A percentile compares a stretch with the other conserved stretches of the same genome.
Evolutionary conservation across 129 eudicot genomes (phyloP).

Genomic region (Pittosporum tobira): DNA sequence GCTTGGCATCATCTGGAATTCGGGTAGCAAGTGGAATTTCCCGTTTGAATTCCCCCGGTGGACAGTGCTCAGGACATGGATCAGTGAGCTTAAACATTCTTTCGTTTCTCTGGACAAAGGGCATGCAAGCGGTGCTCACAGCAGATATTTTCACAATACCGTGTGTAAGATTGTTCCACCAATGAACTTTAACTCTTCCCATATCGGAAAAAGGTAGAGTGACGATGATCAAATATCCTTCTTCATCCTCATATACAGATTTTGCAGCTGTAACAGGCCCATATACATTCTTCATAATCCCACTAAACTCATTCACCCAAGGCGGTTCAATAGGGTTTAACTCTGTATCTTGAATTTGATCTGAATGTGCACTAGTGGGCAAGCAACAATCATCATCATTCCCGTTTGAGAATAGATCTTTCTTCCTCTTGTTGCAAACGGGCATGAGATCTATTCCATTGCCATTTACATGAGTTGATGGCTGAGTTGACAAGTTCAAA

Average conservation of each 20-base stretch:
- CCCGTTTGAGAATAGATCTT: slow-evolving; percentile 32
- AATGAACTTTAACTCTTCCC: slow-evolving; percentile 59
- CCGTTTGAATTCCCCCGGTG: slow-evolving; percentile 67
- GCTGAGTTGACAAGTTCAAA: slow-evolving; percentile 41
- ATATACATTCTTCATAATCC: slow-evolving; percentile 44
- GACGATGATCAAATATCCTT: slow-evolving; percentile 65
- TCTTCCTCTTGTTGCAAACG: slow-evolving; percentile 41
- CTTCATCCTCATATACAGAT: slow-evolving; percentile 71
- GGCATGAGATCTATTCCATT: slow-evolving; percentile 46
- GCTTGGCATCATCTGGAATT: slow-evolving; percentile 74
- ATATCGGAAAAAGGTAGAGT: slow-evolving; percentile 71
- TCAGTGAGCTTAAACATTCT: slow-evolving; percentile 57
- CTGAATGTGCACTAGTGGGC: slow-evolving; percentile 21
- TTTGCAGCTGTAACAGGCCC: slow-evolving; percentile 77
- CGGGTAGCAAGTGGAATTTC: slow-evolving; percentile 53
- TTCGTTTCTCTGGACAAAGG: slow-evolving; percentile 40
- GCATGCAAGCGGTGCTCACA: slow-evolving; percentile 55
- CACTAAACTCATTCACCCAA: slow-evolving; percentile 56
- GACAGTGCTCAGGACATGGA: slow-evolving; percentile 63
- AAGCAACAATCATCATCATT: slow-evolving; percentile 50
- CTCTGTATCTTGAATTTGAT: slow-evolving; percentile 23
- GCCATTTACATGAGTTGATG: slow-evolving; percentile 32
- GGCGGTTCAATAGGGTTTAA: slow-evolving; percentile 37
- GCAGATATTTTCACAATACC: slow-evolving; percentile 68
- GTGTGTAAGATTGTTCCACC: slow-evolving; percentile 66